Evolutionary conservation across 257 asterid species (phyloP).

Genomic region (Fraxinus quadrangulata): DNA sequence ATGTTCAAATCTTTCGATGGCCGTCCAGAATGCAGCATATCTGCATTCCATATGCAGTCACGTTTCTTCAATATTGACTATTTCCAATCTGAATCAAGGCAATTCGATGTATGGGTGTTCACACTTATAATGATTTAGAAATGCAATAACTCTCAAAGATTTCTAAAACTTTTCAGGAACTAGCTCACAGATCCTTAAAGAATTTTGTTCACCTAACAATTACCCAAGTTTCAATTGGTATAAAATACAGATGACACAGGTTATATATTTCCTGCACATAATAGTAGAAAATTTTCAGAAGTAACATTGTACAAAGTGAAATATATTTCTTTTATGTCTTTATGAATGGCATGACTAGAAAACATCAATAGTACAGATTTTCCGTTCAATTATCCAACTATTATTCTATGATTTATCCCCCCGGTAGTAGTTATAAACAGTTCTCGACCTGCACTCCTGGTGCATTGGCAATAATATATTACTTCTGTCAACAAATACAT

Average conservation of each 20-base stretch:
- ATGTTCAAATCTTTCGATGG: neutral
- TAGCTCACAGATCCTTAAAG: too few relatives aligned
- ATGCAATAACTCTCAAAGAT: too few relatives aligned
- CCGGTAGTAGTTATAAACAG: neutral
- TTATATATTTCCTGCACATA: too few relatives aligned
- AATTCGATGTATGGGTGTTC: too few relatives aligned
- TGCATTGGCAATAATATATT: neutral
- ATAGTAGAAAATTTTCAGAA: too few relatives aligned
- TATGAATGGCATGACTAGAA: neutral
- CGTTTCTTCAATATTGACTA: neutral
- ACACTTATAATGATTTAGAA: neutral
- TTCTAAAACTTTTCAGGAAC: too few relatives aligned
- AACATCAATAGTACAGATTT: slow-evolving; percentile 33
- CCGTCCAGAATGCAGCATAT: neutral
- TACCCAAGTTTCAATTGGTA: too few relatives aligned
- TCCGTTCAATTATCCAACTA: neutral
- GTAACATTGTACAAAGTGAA: neutral
- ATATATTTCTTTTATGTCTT: neutral
- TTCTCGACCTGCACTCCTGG: neutral
- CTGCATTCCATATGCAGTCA: neutral
- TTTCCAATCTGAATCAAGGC: neutral
- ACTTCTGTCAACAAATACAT: neutral
- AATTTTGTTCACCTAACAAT: too few relatives aligned
- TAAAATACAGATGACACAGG: too few relatives aligned
- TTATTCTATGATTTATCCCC: neutral